A percentile compares a stretch with the other conserved stretches of the same genome.
These are phyloP conservation scores for Pseudopyrenochaeta lycopersici DNA, from an alignment of 2,329 filamentous ascomycete species.

Conservation along the genomic window DNA sequence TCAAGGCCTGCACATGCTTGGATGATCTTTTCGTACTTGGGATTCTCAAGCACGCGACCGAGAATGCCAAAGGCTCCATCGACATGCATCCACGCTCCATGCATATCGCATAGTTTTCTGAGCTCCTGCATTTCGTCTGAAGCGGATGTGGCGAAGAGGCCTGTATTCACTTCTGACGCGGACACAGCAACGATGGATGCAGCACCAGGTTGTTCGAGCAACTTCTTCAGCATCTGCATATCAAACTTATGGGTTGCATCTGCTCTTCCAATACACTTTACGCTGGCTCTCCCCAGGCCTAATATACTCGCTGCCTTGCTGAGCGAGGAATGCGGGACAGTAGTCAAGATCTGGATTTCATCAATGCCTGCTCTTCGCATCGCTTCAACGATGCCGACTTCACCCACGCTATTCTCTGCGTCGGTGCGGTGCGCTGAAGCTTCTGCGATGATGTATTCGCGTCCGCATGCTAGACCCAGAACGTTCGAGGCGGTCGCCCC, in stretches of 20 bases:
- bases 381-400: conserved; percentile 74
- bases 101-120: conserved; percentile 73
- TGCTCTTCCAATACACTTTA: conserved; percentile 67
- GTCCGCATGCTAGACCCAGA: conserved; percentile 72
- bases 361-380: conserved; percentile 70
- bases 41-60: conserved; percentile 69
- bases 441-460: conserved; percentile 70
- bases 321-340: conserved; percentile 83
- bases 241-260: conserved; percentile 75
- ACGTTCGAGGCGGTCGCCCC: conserved; percentile 74
- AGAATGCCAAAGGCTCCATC: conserved; percentile 93
- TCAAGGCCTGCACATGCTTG: conserved; percentile 71
- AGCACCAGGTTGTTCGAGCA: conserved; percentile 62
- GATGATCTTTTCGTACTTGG: conserved; percentile 66
- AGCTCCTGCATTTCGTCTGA: conserved; percentile 68
- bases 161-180: conserved; percentile 90
- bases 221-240: conserved; percentile 68
- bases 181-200: conserved; percentile 84
- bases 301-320: conserved; percentile 84
- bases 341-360: conserved; percentile 80
- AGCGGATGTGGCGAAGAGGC: conserved; percentile 73
- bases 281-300: conserved; percentile 75
- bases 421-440: conserved; percentile 52
- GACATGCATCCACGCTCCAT: conserved; percentile 86
- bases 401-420: conserved; percentile 62